phyloP scores from a whole-genome alignment of 768 basidiomycete species.

The Amanita rimosa region DNA sequence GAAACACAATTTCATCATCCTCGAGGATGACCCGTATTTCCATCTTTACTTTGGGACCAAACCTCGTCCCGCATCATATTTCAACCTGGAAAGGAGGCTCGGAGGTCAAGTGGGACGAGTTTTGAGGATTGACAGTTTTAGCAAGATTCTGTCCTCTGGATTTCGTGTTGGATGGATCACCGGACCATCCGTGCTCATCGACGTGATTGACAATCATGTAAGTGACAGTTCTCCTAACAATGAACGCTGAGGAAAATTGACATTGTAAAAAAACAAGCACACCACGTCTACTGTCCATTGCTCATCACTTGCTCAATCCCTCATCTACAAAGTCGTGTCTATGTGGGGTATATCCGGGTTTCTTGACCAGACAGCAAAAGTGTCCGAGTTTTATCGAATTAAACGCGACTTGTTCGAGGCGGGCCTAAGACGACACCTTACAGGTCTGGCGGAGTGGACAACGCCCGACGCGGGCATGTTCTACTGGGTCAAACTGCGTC shows the following conservation, averaged over 20 bases:
- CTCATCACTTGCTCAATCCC: conserved; percentile 47
- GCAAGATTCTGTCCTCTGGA: conserved; percentile 56
- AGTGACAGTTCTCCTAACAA: neutral
- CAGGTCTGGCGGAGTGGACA: conserved; percentile 60
- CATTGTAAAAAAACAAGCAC: conserved; percentile 28
- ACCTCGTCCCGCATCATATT: conserved; percentile 29
- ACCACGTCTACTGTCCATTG: conserved; percentile 50
- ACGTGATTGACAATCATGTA: conserved; percentile 18
- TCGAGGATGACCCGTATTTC: too few relatives aligned
- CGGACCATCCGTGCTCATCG: too few relatives aligned
- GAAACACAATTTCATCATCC: too few relatives aligned
- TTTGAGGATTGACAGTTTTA: conserved; percentile 71
- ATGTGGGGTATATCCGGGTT: conserved; percentile 69
- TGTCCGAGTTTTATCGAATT: conserved; percentile 55
- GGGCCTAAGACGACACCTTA: conserved; percentile 57
- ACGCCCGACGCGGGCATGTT: conserved; percentile 79
- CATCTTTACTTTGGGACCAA: too few relatives aligned
- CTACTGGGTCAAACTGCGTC: conserved; percentile 49
- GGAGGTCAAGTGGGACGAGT: too few relatives aligned
- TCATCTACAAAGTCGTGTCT: conserved; percentile 41
- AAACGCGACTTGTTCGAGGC: conserved; percentile 65
- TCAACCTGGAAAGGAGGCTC: too few relatives aligned
- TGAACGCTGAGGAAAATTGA: too few relatives aligned
- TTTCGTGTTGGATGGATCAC: conserved; percentile 18
- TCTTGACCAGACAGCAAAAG: conserved; percentile 46